phyloP scores from a whole-genome alignment of 2,329 filamentous ascomycete genomes.

The Penicillium freii region DNA sequence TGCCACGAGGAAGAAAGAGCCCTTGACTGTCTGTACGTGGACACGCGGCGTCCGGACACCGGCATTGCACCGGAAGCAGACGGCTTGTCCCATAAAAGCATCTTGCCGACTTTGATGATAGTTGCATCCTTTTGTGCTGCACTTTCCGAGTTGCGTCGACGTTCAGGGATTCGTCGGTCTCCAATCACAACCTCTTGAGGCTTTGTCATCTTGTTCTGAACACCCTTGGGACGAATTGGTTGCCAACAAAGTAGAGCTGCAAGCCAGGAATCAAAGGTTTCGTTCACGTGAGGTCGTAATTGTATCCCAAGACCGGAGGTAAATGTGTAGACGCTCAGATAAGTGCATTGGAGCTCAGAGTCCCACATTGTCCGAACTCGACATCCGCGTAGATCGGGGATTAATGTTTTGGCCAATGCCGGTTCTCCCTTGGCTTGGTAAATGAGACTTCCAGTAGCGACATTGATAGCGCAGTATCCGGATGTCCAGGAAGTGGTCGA shows the following conservation, averaged over 20 bases:
- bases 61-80: conserved; percentile 40
- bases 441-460: conserved; percentile 50
- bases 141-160: conserved; percentile 47
- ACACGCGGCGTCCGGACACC: conserved; percentile 45
- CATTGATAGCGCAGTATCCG: conserved; percentile 53
- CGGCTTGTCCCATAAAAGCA: conserved; percentile 87
- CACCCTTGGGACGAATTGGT: conserved; percentile 50
- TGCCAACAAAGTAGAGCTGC: conserved; percentile 54
- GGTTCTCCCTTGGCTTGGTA: conserved; percentile 53
- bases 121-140: conserved; percentile 65
- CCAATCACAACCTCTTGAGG: conserved; percentile 47
- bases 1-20: conserved; percentile 70
- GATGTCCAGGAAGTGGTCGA: conserved; percentile 48
- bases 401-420: conserved; percentile 48
- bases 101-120: conserved; percentile 93
- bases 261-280: conserved; percentile 54
- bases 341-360: conserved; percentile 45
- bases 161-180: conserved; percentile 44
- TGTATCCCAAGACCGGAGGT: conserved; percentile 50
- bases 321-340: conserved; percentile 50
- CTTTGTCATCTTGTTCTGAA: conserved; percentile 52
- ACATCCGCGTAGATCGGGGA: conserved; percentile 51
- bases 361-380: conserved; percentile 50
- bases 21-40: conserved; percentile 56
- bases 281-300: conserved; percentile 49